phyloP scores from a whole-genome alignment of 192 early-diverging fungal genomes.

The Mortierella alpina region DNA sequence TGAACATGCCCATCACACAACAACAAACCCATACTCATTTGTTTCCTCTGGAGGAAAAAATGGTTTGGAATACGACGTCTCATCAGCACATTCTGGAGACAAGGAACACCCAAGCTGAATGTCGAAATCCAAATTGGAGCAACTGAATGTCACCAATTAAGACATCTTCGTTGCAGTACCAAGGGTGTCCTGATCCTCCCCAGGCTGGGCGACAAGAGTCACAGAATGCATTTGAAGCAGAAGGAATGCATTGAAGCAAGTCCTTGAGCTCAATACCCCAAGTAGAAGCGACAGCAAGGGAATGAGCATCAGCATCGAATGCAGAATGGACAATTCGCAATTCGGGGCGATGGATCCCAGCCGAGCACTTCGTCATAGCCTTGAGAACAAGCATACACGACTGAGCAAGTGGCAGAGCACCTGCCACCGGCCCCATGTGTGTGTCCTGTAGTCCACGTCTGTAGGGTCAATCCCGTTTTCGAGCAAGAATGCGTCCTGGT shows the following conservation, averaged over 20 bases:
- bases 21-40: slow-evolving; percentile 56
- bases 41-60: slow-evolving; percentile 35
- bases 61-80: slow-evolving; percentile 53
- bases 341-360: not conserved
- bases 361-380: slow-evolving; percentile 22
- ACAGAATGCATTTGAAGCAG: slow-evolving; percentile 55
- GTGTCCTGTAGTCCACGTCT: slow-evolving; percentile 44
- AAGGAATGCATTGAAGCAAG: slow-evolving; percentile 51
- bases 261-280: slow-evolving; percentile 52
- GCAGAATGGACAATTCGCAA: not conserved
- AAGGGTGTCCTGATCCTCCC: not conserved
- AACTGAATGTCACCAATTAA: not conserved
- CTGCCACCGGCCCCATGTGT: not conserved
- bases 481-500: not conserved
- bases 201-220: slow-evolving; percentile 24
- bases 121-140: not conserved
- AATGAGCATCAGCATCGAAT: slow-evolving; percentile 11
- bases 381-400: slow-evolving; percentile 34
- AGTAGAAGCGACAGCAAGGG: slow-evolving; percentile 14
- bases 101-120: not conserved
- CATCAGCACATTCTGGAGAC: not conserved
- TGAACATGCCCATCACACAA: slow-evolving; percentile 48
- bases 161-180: not conserved
- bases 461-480: slow-evolving; percentile 7
- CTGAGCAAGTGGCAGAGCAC: not conserved